phyloP scores from a whole-genome alignment of 441 rosid genomes.

The Omphalea diandra region DNA sequence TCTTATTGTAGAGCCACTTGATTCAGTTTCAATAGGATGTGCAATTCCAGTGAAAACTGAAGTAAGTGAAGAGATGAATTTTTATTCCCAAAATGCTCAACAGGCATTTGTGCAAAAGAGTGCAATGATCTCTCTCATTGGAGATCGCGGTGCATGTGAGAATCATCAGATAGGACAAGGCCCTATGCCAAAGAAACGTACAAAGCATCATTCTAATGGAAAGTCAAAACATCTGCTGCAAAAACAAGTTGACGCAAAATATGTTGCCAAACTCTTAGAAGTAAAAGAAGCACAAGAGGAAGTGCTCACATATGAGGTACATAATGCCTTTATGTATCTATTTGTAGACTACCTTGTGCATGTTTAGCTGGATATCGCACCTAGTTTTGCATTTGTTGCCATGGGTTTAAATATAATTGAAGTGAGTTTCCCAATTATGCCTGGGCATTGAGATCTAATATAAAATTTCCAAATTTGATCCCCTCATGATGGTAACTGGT shows the following conservation, averaged over 20 bases:
- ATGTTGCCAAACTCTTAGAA: conserved; percentile 54
- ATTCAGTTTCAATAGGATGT: conserved; percentile 44
- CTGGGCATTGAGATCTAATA: not conserved
- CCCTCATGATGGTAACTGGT: not conserved
- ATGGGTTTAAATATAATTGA: not conserved
- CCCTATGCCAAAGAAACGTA: conserved; percentile 54
- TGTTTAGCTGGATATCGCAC: not conserved
- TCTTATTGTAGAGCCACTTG: conserved; percentile 36
- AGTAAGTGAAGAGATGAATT: conserved; percentile 39
- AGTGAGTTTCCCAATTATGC: no score
- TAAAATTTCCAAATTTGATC: not conserved
- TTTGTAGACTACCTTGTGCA: not conserved
- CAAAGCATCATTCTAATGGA: conserved; percentile 42
- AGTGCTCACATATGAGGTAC: conserved; percentile 67
- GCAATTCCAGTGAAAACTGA: conserved; percentile 44
- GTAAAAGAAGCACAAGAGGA: conserved; percentile 72
- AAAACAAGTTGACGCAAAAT: conserved; percentile 54
- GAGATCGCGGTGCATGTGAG: conserved; percentile 41
- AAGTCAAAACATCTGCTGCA: conserved; percentile 47
- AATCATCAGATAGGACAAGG: conserved; percentile 44
- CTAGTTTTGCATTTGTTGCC: not conserved
- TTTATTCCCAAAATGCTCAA: conserved; percentile 41
- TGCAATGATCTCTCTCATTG: conserved; percentile 48
- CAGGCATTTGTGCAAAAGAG: conserved; percentile 48
- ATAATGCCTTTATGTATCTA: not conserved